Evolutionary conservation across 1,139 yeast species (phyloP).

Genomic region (Diutina ranongensis): DNA sequence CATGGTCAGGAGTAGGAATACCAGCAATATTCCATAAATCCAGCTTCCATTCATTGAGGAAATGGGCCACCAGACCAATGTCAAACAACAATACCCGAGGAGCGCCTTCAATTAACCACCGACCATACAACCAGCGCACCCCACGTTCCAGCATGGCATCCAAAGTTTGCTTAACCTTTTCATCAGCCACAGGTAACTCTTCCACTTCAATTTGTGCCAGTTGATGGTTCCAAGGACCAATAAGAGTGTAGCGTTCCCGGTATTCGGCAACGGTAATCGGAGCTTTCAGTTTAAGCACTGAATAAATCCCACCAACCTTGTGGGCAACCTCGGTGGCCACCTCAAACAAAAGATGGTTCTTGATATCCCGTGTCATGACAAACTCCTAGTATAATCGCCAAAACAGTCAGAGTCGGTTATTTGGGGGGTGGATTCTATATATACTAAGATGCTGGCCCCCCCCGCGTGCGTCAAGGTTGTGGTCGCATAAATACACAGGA

Average conservation of each 20-base stretch:
- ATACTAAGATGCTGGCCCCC: background rate
- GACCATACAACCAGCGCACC: constrained; percentile 72
- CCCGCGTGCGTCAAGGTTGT: background rate
- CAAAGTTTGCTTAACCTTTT: constrained; percentile 47
- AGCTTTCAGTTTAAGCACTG: constrained; percentile 92
- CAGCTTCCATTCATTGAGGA: constrained; percentile 84
- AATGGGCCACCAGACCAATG: constrained; percentile 57
- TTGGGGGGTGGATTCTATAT: background rate
- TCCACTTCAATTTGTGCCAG: constrained; percentile 92
- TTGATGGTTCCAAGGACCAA: constrained; percentile 77
- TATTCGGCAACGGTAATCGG: constrained; percentile 94
- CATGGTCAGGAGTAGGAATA: constrained; percentile 87
- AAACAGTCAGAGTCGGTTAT: background rate
- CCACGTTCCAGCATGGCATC: constrained; percentile 76
- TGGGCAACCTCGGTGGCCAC: constrained; percentile 97
- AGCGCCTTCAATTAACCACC: constrained; percentile 97
- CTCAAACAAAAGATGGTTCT: constrained; percentile 81
- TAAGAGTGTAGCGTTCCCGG: constrained; percentile 71
- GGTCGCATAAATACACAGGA: background rate
- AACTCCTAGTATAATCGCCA: too few relatives aligned
- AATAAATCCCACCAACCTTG: constrained; percentile 95
- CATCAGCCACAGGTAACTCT: constrained; percentile 62
- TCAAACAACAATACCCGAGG: constrained; percentile 88
- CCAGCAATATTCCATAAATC: constrained; percentile 90
- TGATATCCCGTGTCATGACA: constrained; percentile 59